These are phyloP conservation scores for Metschnikowia lunata DNA, from an alignment of 805 yeast genomes.

Conservation along the genomic window DNA sequence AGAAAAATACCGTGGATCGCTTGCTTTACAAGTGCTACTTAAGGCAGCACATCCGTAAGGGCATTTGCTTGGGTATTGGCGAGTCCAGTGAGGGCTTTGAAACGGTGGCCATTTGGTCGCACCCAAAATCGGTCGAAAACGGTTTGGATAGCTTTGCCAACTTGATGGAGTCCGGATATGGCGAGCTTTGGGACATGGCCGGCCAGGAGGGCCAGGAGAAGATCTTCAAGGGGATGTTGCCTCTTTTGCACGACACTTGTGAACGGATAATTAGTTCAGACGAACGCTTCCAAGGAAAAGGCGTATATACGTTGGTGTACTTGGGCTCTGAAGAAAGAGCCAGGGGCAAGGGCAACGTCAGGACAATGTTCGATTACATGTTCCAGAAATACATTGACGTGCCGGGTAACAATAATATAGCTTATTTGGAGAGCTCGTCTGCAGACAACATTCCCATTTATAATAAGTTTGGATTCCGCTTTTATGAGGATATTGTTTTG, in stretches of 20 bases:
- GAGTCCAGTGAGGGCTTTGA: slow-evolving; percentile 43
- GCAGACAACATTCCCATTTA: slow-evolving; percentile 48
- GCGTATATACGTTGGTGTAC: slow-evolving; percentile 42
- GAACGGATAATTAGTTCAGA: slow-evolving; percentile 43
- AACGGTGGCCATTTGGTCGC: slow-evolving; percentile 53
- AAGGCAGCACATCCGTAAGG: slow-evolving; percentile 46
- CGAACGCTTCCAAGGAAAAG: slow-evolving; percentile 31
- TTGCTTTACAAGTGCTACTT: slow-evolving; percentile 48
- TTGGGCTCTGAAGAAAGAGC: slow-evolving; percentile 42
- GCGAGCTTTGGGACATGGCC: slow-evolving; percentile 45
- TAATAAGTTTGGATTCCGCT: slow-evolving; percentile 46
- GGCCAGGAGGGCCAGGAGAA: slow-evolving; percentile 47
- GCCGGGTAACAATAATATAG: slow-evolving; percentile 26
- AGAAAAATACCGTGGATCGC: slow-evolving; percentile 9
- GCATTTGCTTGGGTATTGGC: slow-evolving; percentile 47
- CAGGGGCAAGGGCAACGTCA: slow-evolving; percentile 54
- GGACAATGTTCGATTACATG: slow-evolving; percentile 47
- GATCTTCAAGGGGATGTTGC: slow-evolving; percentile 48
- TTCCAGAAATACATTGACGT: slow-evolving; percentile 44
- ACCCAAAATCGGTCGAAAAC: slow-evolving; percentile 39
- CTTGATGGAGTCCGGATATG: slow-evolving; percentile 50
- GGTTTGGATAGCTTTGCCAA: slow-evolving; percentile 45
- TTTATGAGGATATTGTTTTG: slow-evolving; percentile 46
- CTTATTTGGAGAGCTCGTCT: slow-evolving; percentile 50
- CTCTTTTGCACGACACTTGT: slow-evolving; percentile 46